Percentiles rank a stretch among this genome's conserved stretches.
Evolutionary conservation across 306 rosid genomes (phyloP).

Genomic region (Canavalia gladiata): DNA sequence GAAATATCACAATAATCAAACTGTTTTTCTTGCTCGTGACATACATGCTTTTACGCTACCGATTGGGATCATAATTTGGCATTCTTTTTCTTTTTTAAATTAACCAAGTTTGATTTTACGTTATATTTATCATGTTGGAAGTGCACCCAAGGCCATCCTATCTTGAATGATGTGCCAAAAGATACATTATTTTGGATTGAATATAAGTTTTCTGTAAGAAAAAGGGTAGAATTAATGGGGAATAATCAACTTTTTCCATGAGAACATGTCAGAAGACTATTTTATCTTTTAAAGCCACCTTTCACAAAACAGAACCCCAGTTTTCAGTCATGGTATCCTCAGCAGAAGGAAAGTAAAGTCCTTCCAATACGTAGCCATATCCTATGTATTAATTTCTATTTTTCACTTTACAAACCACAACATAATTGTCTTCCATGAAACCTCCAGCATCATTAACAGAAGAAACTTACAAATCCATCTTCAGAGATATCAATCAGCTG

Average conservation of each 20-base stretch:
- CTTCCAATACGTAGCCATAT: neutral
- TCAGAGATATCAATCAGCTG: slow-evolving; percentile 83
- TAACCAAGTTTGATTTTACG: neutral
- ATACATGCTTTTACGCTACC: neutral
- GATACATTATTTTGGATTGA: neutral
- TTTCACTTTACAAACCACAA: neutral
- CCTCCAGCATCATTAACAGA: slow-evolving; percentile 9
- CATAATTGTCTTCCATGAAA: neutral
- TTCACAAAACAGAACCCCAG: slow-evolving; percentile 1
- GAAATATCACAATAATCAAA: slow-evolving; percentile 7
- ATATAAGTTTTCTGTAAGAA: neutral
- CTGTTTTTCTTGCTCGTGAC: neutral
- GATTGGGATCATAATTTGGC: neutral
- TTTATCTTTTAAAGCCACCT: slow-evolving; percentile 2
- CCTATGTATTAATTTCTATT: neutral
- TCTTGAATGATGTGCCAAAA: neutral
- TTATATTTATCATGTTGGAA: neutral
- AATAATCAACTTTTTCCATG: neutral
- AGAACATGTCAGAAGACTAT: slow-evolving; percentile 19
- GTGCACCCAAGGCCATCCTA: slow-evolving; percentile 11
- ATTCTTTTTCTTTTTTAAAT: neutral
- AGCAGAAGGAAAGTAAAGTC: neutral
- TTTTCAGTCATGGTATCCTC: slow-evolving; percentile 15
- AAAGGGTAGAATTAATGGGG: neutral
- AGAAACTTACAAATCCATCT: slow-evolving; percentile 77